These are phyloP conservation scores for Mucor indicus DNA, from an alignment of 371 early-diverging fungal species.

Conservation along the genomic window DNA sequence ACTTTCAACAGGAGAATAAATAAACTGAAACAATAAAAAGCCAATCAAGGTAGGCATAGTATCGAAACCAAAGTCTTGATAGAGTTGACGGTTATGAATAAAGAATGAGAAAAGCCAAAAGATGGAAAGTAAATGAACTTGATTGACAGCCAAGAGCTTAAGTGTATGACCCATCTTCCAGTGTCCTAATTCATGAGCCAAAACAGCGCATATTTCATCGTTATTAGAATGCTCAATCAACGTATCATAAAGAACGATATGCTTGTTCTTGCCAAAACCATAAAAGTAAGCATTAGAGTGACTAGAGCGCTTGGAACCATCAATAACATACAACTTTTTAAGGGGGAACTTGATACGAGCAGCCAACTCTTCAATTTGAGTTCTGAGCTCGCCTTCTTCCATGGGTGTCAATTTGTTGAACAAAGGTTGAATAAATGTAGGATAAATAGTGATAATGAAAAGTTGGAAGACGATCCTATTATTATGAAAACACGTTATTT, in stretches of 20 bases:
- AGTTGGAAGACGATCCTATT: conserved; percentile 84
- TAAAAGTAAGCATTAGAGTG: conserved; percentile 99
- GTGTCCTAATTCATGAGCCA: conserved; percentile 98
- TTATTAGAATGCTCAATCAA: conserved; percentile 80
- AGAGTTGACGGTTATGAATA: conserved; percentile 69
- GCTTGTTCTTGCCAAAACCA: conserved; percentile 95
- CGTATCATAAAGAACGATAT: conserved; percentile 97
- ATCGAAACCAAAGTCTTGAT: conserved; percentile 82
- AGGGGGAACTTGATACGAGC: conserved; percentile 89
- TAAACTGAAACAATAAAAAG: conserved; percentile 81
- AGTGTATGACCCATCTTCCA: conserved; percentile 90
- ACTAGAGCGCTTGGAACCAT: conserved; percentile 91
- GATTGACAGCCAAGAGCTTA: conserved; percentile 68
- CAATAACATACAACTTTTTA: conserved; percentile 93
- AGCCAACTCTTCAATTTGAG: conserved; percentile 84
- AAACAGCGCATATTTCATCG: conserved; percentile 92
- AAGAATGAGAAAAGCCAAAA: conserved; percentile 87
- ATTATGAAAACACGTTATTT: background rate
- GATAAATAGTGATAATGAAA: conserved; percentile 88
- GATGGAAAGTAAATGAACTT: conserved; percentile 73
- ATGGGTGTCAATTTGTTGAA: conserved; percentile 97
- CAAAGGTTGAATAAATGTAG: conserved; percentile 94
- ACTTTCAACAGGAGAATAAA: conserved; percentile 78
- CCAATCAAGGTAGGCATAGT: conserved; percentile 82
- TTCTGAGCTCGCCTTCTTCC: conserved; percentile 82